phyloP scores from a whole-genome alignment of 2,329 filamentous ascomycete species.

The Aspergillus sp. region DNA sequence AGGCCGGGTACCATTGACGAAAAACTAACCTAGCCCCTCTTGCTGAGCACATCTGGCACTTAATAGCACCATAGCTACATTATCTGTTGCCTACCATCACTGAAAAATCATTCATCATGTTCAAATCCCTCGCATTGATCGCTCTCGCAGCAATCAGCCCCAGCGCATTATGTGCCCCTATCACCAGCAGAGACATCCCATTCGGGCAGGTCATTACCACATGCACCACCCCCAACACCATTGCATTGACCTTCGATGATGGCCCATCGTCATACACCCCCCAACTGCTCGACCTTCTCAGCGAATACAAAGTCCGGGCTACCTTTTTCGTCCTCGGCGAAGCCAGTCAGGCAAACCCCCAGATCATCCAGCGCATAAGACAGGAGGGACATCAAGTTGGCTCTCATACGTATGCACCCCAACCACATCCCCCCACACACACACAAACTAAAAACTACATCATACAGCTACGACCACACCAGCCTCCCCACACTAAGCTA shows the following conservation, averaged over 20 bases:
- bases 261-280: constrained; percentile 62
- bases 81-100: not conserved
- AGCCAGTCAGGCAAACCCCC: constrained; percentile 26
- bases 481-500: constrained; percentile 38
- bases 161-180: not conserved
- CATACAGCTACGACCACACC: constrained; percentile 42
- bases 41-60: not conserved
- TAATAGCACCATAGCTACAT: not conserved
- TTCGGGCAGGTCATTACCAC: constrained; percentile 47
- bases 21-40: not conserved
- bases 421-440: not conserved
- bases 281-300: constrained; percentile 60
- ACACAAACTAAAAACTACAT: not conserved
- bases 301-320: constrained; percentile 58
- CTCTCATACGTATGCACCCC: constrained; percentile 45
- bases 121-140: not conserved
- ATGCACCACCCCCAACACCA: constrained; percentile 52
- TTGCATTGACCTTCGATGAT: constrained; percentile 67
- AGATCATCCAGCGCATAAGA: constrained; percentile 32
- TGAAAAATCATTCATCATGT: not conserved
- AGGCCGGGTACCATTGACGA: not conserved
- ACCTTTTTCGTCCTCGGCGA: constrained; percentile 64
- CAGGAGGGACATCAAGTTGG: constrained; percentile 48
- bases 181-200: constrained; percentile 17
- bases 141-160: not conserved